Percentiles rank a stretch among this genome's conserved stretches.
These are phyloP conservation scores for Styphnolobium japonicum DNA, from an alignment of 306 rosid genomes.

Conservation along the genomic window DNA sequence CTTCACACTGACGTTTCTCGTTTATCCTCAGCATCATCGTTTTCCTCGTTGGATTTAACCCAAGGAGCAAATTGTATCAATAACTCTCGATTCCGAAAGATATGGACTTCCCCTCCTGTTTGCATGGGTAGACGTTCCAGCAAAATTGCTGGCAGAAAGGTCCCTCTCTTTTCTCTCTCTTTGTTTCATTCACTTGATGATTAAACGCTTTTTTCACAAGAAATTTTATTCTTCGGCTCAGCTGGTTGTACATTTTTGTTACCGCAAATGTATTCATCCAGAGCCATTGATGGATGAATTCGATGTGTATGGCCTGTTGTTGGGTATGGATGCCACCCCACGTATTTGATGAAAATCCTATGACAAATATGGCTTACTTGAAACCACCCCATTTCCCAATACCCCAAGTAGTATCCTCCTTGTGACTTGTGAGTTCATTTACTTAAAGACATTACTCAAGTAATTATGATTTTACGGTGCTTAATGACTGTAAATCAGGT, in stretches of 20 bases:
- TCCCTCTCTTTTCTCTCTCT: neutral
- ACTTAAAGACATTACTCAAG: neutral
- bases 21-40: slow-evolving; percentile 33
- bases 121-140: slow-evolving; percentile 93
- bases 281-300: neutral
- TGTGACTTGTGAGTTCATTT: neutral
- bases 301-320: neutral
- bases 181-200: neutral
- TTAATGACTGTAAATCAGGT: neutral
- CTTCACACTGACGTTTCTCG: too few relatives aligned
- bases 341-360: slow-evolving; percentile 48
- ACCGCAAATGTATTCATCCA: neutral
- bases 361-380: neutral
- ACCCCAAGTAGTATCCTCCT: neutral
- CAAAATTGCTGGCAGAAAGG: slow-evolving; percentile 98
- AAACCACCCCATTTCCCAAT: neutral
- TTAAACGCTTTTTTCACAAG: neutral
- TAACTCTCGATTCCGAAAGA: slow-evolving; percentile 34
- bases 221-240: neutral
- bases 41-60: slow-evolving; percentile 26
- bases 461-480: neutral
- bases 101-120: slow-evolving; percentile 62
- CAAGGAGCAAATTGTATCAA: neutral
- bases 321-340: slow-evolving; percentile 30
- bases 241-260: neutral